Evolutionary conservation across 768 basidiomycete genomes (phyloP), one percentile per base, ranked within the genome.

Genomic region (Suillus bovinus): DNA sequence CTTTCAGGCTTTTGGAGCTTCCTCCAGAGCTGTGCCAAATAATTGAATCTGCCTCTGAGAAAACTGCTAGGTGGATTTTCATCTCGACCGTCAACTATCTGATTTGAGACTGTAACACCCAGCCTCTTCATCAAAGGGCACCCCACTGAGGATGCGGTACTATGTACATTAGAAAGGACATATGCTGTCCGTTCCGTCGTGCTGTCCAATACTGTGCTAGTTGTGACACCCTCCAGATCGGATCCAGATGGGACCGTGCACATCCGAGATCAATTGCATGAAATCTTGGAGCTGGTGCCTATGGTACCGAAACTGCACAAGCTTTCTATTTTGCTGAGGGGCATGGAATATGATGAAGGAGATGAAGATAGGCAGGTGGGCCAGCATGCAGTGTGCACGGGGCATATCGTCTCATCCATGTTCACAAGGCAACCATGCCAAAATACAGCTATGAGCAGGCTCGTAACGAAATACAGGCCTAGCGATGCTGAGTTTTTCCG

Each of bases 131-230:
- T 99, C 76, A 96, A 94, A 73, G 96, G 96, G 8, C 79, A 86
- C 49, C 74, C 85, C 2, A 81, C 82, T 33, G 95, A 98, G 67
- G 90, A 96, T 68, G 96, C 96, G 0, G 94, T 97, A 0, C 77
- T 96, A 10, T 98, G 96, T 73, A 96, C 95, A 0, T 67, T 80
- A 0, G 81, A 88, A 61, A 86, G 84, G 71, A 99, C 96, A 0
- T 99, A 90, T 71, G 70, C 84, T 2, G 77, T 99, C 31, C 88
- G 96, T 60, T 90, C 94, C 0, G 88, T 99, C n/a, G 82, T 83
- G 10, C 79, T 97, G 53, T 97, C 95, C 20, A 99, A 99, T 74
- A 89, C 94, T 0, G 77, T 96, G 38, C 79, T 95, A 14, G 83
- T 98, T 49, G 80, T 91, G 63, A 86, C 87, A 3, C 78, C 86